Base-by-base conservation (phyloP, 2,329 filamentous ascomycete genomes). In the Aspergillus sojae region DNA sequence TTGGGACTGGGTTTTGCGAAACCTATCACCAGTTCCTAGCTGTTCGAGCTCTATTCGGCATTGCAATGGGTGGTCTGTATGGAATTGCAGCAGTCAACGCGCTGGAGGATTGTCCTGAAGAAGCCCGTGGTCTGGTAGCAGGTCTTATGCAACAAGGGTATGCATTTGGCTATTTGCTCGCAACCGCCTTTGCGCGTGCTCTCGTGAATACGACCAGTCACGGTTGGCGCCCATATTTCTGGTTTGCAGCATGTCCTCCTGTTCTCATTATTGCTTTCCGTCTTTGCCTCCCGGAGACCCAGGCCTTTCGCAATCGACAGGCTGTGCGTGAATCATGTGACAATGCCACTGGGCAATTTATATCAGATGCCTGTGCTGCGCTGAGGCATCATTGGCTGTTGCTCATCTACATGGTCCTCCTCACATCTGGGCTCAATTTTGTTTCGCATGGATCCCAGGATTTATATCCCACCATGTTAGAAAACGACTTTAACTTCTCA, bases 201-300 rank as follows among this genome's bases (percentile, higher is more conserved):
- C 69, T 83, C 2, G 81, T 83, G 57, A 81, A 91, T 76, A 95
- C 92, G 1, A 94, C 92, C 0, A 77, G 87, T 1, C 89, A 96
- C 73, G 88, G 85, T 58, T 97, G 93, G 93, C 84, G 93, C 7
- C 92, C 93, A 0, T 82, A 96, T 0, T 96, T 89, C 82, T 97
- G 93, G 93, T 96, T 96, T 76, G 93, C 89, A 14, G 92, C 93
- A 5, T 86, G 89, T 43, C 91, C 92, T 0, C 93, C 93, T 0
- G 84, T 93, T 1, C 76, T 96, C 34, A 90, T 96, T 78, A 96
- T 96, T 73, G 72, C 88, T 60, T 93, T 91, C 82, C 89, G 93
- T 39, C 81, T 94, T 26, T 87, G 85, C 74, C 84, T 97, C 1
- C 90, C 91, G 6, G 93, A 97, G 80, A 96, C 93, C 0, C 80